Evolutionary conservation across 768 basidiomycete species (phyloP).

Genomic region (Phaffia australis): DNA sequence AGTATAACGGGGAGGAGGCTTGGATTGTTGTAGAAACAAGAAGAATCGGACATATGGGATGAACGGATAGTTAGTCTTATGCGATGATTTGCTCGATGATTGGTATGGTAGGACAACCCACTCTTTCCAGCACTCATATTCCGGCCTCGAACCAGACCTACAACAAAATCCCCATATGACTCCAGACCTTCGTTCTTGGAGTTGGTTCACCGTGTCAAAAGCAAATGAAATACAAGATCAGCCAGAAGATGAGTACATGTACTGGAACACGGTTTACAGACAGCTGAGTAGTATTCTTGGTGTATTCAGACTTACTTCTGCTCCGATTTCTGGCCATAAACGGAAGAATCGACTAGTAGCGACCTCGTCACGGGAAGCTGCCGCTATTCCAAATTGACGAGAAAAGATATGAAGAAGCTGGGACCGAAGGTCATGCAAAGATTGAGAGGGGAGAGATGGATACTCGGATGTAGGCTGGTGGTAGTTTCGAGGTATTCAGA

Average conservation of each 20-base stretch:
- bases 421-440: constrained; percentile 62
- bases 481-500: background rate
- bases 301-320: constrained; percentile 45
- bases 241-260: background rate
- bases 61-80: constrained; percentile 21
- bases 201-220: background rate
- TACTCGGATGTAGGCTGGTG: constrained; percentile 77
- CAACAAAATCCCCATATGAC: constrained; percentile 84
- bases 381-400: constrained; percentile 70
- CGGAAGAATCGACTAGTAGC: constrained; percentile 92
- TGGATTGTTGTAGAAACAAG: background rate
- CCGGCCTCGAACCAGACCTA: constrained; percentile 71
- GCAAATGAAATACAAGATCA: background rate
- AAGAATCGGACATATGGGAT: constrained; percentile 12
- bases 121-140: constrained; percentile 72
- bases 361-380: constrained; percentile 65
- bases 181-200: constrained; percentile 64
- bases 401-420: constrained; percentile 66
- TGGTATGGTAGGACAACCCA: constrained; percentile 37
- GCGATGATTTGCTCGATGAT: constrained; percentile 8
- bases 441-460: constrained; percentile 74
- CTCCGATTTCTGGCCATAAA: constrained; percentile 88
- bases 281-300: background rate
- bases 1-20: constrained; percentile 90
- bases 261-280: background rate